Conservation (phyloP, 1,284 basidiomycete species). For the Ganoderma multipileum region DNA sequence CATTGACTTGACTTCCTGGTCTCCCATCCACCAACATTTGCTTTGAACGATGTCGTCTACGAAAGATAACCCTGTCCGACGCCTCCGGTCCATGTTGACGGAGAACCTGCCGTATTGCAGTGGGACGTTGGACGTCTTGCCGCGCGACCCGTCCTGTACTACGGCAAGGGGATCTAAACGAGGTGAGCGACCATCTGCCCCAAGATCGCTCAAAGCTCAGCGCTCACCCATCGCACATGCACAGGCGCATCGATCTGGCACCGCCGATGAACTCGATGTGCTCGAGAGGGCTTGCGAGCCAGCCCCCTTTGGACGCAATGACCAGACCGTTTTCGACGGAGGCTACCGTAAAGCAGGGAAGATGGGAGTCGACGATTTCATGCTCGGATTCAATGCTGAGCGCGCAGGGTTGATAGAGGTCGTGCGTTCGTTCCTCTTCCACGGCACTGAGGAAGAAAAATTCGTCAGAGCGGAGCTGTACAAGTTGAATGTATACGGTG, state of each 20-base stretch:
- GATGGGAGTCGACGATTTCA: slow-evolving; percentile 26
- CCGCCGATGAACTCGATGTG: neutral
- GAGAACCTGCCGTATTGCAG: neutral
- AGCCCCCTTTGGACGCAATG: slow-evolving; percentile 31
- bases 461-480: slow-evolving; percentile 39
- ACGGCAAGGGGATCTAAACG: neutral
- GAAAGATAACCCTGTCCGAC: neutral
- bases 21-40: too few relatives aligned
- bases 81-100: neutral
- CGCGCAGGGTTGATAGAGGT: neutral
- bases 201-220: neutral
- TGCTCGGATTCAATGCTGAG: slow-evolving; percentile 21
- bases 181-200: neutral
- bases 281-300: slow-evolving; percentile 28
- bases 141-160: neutral
- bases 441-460: neutral
- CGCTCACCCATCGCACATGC: neutral
- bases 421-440: neutral
- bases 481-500: slow-evolving; percentile 38
- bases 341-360: slow-evolving; percentile 35
- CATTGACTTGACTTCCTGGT: too few relatives aligned
- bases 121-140: neutral
- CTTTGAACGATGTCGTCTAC: neutral
- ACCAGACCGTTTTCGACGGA: slow-evolving; percentile 32
- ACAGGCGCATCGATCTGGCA: neutral